phyloP scores from a whole-genome alignment of 73 alveolate species.

The Tetrahymena elliotti region DNA sequence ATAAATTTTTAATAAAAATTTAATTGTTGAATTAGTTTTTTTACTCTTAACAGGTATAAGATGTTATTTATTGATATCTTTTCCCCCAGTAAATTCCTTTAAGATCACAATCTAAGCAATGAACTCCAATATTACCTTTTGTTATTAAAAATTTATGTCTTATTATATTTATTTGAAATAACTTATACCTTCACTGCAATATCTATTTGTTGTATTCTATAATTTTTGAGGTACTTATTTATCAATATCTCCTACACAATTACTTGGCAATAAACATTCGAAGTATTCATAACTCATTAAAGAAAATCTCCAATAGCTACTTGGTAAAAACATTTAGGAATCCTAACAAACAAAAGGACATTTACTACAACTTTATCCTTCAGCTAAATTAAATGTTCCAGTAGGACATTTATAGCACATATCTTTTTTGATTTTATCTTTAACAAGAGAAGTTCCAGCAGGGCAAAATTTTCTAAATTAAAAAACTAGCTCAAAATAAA shows the following conservation, averaged over 20 bases:
- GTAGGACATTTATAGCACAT: background rate
- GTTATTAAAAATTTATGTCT: background rate
- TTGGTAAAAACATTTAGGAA: background rate
- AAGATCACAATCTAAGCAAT: background rate
- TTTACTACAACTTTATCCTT: background rate
- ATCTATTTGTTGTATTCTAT: background rate
- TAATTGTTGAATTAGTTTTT: no score
- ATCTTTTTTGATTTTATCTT: background rate
- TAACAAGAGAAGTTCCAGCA: background rate
- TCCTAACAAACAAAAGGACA: background rate
- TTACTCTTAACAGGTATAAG: background rate
- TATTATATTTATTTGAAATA: no score
- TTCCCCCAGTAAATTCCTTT: background rate
- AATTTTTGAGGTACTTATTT: background rate
- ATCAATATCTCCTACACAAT: background rate
- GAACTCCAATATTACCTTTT: background rate
- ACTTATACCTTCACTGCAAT: background rate
- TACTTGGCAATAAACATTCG: background rate
- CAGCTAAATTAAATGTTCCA: background rate
- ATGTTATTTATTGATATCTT: background rate
- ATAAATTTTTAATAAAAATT: no score
- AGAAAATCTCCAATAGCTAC: background rate
- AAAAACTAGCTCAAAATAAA: background rate
- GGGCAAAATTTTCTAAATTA: background rate
- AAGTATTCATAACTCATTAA: no score